Conservation (phyloP, 345 rosid species). For the Ailanthus altissimus region DNA sequence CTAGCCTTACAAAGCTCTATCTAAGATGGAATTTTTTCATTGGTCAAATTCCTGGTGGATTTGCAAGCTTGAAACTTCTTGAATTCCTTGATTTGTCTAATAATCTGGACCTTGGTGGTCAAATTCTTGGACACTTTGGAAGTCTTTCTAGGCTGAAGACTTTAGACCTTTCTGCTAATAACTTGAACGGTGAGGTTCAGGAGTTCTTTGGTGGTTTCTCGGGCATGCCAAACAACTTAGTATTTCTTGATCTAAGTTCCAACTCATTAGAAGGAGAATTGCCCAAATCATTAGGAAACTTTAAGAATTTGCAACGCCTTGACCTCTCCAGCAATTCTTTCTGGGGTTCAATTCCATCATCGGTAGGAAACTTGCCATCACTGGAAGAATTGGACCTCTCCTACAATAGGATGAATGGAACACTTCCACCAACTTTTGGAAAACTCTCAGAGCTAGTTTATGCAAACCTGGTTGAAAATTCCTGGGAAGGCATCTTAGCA, state of each 20-base stretch:
- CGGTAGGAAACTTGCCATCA: conserved; percentile 42
- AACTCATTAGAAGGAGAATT: conserved; percentile 44
- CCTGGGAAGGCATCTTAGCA: conserved; percentile 47
- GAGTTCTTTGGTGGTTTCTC: conserved; percentile 44
- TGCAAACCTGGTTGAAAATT: conserved; percentile 42
- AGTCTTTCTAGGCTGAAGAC: conserved; percentile 34
- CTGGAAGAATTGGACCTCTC: conserved; percentile 46
- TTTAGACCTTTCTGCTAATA: conserved; percentile 56
- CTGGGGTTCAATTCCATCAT: conserved; percentile 50
- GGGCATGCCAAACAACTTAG: conserved; percentile 30
- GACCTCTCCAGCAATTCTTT: conserved; percentile 45
- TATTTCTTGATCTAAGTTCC: conserved; percentile 38
- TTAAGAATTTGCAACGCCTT: conserved; percentile 38
- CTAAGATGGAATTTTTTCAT: conserved; percentile 40
- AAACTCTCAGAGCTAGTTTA: conserved; percentile 36
- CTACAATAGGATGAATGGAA: conserved; percentile 49
- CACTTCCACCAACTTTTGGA: conserved; percentile 51
- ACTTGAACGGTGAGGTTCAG: conserved; percentile 37
- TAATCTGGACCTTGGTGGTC: conserved; percentile 40
- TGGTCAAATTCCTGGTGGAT: conserved; percentile 43
- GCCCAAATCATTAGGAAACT: conserved; percentile 49
- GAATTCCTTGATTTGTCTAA: conserved; percentile 43
- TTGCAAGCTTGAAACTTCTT: conserved; percentile 34
- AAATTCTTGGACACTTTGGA: conserved; percentile 40
- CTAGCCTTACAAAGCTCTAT: conserved; percentile 43